Evolutionary conservation across 1,284 basidiomycete species (phyloP), one percentile per base, ranked within the genome.

Genomic region (Cutaneotrichosporon cutaneum): DNA sequence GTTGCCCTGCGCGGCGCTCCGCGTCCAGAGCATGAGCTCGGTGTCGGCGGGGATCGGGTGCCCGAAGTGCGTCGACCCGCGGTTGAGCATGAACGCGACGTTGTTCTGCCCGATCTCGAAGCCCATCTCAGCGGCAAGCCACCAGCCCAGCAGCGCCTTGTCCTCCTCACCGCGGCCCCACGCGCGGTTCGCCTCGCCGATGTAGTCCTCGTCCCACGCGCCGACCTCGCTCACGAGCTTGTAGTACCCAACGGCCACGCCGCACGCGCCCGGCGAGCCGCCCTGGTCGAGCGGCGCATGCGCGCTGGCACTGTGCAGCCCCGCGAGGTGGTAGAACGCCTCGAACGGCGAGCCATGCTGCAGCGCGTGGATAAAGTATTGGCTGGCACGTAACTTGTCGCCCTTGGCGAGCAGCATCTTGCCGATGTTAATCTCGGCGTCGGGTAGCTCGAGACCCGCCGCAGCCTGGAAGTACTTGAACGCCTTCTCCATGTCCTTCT

Each of bases 31-130:
- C 0, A 88, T 89, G 56, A 99, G 81, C 0, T 92, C 92, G 9
- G 94, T 82, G 58, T 70, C 68, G 24, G 61, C 48, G 3, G 60
- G 58, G 18, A 63, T 48, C 4, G 47, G 44, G 42, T 26, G 32
- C 30, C 21, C 24, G 22, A 33, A 35, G 22, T 53, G 27, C 10
- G 16, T 36, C 10, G 52, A 35, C 0, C 59, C 63, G 83, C 94
- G 90, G 73, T 97, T 94, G 53, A 99, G 82, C 61, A 95, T 84
- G 76, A 88, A 96, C 0, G 94, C 96, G 11, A 99, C 82, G 72
- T 99, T 99, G 77, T 94, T 98, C 81, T 98, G 94, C 2, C 92
- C 95, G 39, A 88, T 84, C 78, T 99, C 95, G 57, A 86, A 88
- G 0, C 96, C 96, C 67, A 90, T 83, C 81, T 99, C 96, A 5